Evolutionary conservation across 2,329 filamentous ascomycete species (phyloP).

Genomic region (Cercospora sesami): DNA sequence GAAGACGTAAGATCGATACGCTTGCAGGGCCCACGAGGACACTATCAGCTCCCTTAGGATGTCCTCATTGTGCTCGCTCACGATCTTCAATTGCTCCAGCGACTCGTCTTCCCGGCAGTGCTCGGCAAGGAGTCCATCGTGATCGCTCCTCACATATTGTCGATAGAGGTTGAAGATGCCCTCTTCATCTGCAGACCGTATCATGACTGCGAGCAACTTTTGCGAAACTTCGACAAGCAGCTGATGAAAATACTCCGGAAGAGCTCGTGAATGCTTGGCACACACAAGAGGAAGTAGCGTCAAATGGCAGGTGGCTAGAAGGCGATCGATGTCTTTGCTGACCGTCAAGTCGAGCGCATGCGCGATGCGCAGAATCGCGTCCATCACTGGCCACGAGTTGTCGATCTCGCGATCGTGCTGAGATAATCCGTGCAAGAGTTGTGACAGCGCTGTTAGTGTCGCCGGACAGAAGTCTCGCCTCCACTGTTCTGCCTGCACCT

Average conservation of each 20-base stretch:
- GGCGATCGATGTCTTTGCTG: conserved; percentile 18
- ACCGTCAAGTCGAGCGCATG: conserved; percentile 9
- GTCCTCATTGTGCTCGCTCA: conserved; percentile 22
- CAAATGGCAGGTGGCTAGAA: conserved; percentile 29
- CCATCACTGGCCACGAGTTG: conserved; percentile 30
- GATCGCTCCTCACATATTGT: conserved; percentile 27
- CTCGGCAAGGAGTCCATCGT: conserved; percentile 27
- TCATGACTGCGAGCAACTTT: conserved; percentile 7
- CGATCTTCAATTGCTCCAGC: conserved; percentile 13
- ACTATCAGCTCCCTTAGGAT: conserved; percentile 52
- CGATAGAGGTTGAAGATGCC: conserved; percentile 24
- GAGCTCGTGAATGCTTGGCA: conserved; percentile 35
- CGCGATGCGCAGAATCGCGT: conserved; percentile 25
- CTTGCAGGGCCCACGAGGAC: conserved; percentile 68
- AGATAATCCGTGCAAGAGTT: conserved; percentile 21
- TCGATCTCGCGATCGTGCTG: conserved; percentile 21
- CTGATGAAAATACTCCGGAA: conserved; percentile 33
- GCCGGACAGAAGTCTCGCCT: not conserved
- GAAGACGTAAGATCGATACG: conserved; percentile 70
- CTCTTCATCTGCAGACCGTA: conserved; percentile 10
- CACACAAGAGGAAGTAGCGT: conserved; percentile 32
- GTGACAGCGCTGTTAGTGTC: not conserved
- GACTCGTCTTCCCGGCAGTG: conserved; percentile 2
- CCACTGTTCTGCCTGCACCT: not conserved
- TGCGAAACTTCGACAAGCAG: conserved; percentile 15